Conservation (phyloP, 2,329 filamentous ascomycete species). For the Xylariaceae sp. region DNA sequence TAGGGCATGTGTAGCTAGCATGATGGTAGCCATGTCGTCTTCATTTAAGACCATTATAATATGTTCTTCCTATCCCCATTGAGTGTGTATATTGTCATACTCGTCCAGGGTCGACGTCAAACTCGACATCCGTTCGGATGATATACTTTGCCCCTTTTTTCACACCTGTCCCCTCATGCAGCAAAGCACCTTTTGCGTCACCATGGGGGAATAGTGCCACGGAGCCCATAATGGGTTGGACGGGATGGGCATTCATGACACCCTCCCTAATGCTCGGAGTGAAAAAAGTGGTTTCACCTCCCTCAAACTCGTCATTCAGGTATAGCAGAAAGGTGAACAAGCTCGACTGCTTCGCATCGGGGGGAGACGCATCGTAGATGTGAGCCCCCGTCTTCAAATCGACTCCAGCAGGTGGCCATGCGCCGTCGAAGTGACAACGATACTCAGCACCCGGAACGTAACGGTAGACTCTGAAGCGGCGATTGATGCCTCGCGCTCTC, state of each 20-base stretch:
- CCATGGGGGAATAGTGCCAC: conserved; percentile 75
- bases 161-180: conserved; percentile 76
- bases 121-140: conserved; percentile 74
- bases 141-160: conserved; percentile 72
- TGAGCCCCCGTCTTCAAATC: conserved; percentile 60
- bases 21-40: no score
- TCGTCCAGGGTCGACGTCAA: conserved; percentile 58
- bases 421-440: conserved; percentile 73
- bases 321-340: conserved; percentile 75
- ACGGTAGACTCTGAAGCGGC: conserved; percentile 74
- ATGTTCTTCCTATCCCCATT: no score
- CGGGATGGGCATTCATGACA: conserved; percentile 71
- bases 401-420: conserved; percentile 75
- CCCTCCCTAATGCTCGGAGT: conserved; percentile 69
- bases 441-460: conserved; percentile 78
- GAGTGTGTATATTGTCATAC: no score
- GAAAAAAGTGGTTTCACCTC: conserved; percentile 76
- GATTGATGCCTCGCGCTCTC: conserved; percentile 67
- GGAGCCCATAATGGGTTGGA: conserved; percentile 72
- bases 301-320: conserved; percentile 74
- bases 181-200: conserved; percentile 66
- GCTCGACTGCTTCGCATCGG: conserved; percentile 66
- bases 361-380: conserved; percentile 70
- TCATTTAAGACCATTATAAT: no score
- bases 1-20: no score